These are phyloP conservation scores for Coemansia sp. DNA, from an alignment of 192 early-diverging fungal genomes.

Conservation along the genomic window DNA sequence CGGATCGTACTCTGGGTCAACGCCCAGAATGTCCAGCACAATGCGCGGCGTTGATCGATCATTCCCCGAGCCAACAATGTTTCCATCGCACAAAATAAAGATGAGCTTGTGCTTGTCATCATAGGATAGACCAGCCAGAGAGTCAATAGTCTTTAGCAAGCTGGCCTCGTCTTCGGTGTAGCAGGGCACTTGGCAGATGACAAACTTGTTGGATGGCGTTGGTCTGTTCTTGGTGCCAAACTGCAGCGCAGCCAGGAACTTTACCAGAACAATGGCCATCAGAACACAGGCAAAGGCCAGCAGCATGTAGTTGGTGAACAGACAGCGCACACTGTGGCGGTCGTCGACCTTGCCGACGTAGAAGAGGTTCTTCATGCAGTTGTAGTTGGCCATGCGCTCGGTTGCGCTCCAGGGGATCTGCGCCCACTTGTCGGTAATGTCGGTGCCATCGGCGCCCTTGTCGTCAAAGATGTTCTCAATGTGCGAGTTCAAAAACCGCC, in stretches of 20 bases:
- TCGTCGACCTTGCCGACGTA: conserved; percentile 85
- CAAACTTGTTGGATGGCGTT: conserved; percentile 88
- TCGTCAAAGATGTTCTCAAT: conserved; percentile 63
- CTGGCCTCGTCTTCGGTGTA: conserved; percentile 91
- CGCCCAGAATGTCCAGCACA: conserved; percentile 88
- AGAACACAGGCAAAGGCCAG: conserved; percentile 76
- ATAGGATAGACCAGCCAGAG: conserved; percentile 72
- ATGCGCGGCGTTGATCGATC: conserved; percentile 94
- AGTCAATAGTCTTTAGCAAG: conserved; percentile 82
- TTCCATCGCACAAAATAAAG: conserved; percentile 94
- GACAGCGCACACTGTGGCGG: conserved; percentile 70
- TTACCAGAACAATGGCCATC: conserved; percentile 78
- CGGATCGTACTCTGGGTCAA: conserved; percentile 74
- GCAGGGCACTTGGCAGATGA: conserved; percentile 93
- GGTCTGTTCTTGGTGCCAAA: conserved; percentile 69
- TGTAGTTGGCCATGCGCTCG: conserved; percentile 52
- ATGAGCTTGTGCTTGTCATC: conserved; percentile 89
- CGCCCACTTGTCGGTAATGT: conserved; percentile 50
- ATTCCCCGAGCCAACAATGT: conserved; percentile 94
- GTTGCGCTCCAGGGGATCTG: conserved; percentile 18
- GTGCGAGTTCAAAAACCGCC: conserved; percentile 31
- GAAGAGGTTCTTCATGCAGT: conserved; percentile 85
- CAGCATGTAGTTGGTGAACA: conserved; percentile 84
- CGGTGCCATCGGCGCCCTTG: conserved; percentile 51
- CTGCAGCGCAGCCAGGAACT: conserved; percentile 80